These are phyloP conservation scores for Suillus occidentalis DNA, from an alignment of 768 basidiomycete species.

Conservation along the genomic window DNA sequence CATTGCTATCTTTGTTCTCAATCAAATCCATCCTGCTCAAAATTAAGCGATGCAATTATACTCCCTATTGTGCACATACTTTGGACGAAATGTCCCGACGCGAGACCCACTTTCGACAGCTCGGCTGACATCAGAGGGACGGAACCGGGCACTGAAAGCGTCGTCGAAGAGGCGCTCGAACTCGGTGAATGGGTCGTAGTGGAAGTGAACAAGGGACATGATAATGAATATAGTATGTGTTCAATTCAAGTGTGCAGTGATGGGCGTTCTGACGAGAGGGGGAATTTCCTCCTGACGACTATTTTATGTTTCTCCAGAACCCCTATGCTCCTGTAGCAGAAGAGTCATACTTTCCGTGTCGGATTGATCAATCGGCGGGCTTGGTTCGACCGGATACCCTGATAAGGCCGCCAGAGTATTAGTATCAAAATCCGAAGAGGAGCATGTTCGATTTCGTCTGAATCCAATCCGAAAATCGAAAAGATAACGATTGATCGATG, in stretches of 20 bases:
- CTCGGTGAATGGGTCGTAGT: constrained; percentile 42
- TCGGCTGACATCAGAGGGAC: constrained; percentile 16
- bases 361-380: background rate
- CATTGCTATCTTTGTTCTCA: constrained; percentile 46
- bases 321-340: background rate
- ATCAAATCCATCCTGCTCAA: constrained; percentile 52
- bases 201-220: constrained; percentile 28
- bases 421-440: background rate
- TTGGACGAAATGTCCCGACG: constrained; percentile 27
- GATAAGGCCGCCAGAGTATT: background rate
- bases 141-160: constrained; percentile 30
- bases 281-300: background rate
- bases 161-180: constrained; percentile 47
- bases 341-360: background rate
- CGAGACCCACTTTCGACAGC: constrained; percentile 12
- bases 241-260: background rate
- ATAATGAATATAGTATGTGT: background rate
- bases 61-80: constrained; percentile 18
- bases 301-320: background rate
- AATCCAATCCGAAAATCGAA: background rate
- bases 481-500: background rate
- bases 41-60: background rate
- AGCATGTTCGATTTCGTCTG: background rate
- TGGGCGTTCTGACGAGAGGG: background rate
- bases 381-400: background rate